These are phyloP conservation scores for Fusarium kyushuense DNA, from an alignment of 2,329 filamentous ascomycete species.

Conservation along the genomic window DNA sequence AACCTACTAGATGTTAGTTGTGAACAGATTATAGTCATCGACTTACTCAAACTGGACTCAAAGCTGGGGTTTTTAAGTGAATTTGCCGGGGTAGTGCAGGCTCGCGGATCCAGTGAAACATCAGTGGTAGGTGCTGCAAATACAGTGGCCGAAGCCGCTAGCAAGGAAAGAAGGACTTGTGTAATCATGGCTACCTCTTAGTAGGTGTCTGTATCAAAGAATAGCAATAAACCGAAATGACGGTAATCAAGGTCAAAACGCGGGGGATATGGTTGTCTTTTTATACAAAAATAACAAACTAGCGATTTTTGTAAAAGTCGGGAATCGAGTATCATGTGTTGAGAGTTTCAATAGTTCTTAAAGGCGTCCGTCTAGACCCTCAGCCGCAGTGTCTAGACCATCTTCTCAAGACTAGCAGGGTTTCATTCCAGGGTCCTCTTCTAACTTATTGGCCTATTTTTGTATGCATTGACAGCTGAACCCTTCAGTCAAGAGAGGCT, in stretches of 20 bases:
- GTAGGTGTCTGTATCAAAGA: not conserved
- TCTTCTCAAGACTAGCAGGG: not conserved
- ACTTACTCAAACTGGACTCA: not conserved
- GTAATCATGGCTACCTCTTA: not conserved
- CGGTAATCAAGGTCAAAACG: fast-evolving
- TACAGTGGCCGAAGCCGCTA: not conserved
- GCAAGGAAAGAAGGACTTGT: not conserved
- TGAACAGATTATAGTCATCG: too few relatives aligned
- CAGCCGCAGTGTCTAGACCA: not conserved
- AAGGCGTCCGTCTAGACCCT: not conserved
- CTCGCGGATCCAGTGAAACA: not conserved
- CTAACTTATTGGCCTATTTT: fast-evolving
- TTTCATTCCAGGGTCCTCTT: not conserved
- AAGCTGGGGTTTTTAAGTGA: not conserved
- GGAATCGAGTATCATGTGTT: not conserved
- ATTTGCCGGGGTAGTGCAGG: not conserved
- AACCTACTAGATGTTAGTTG: too few relatives aligned
- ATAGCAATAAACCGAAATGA: too few relatives aligned
- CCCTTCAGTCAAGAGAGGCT: too few relatives aligned
- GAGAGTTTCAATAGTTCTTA: not conserved
- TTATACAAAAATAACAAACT: not conserved
- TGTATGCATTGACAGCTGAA: not conserved
- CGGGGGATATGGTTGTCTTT: not conserved
- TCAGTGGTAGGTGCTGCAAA: not conserved
- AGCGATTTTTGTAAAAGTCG: not conserved